Conservation (phyloP, 1,139 yeast species). For the Sugiyamaella paludigena region DNA sequence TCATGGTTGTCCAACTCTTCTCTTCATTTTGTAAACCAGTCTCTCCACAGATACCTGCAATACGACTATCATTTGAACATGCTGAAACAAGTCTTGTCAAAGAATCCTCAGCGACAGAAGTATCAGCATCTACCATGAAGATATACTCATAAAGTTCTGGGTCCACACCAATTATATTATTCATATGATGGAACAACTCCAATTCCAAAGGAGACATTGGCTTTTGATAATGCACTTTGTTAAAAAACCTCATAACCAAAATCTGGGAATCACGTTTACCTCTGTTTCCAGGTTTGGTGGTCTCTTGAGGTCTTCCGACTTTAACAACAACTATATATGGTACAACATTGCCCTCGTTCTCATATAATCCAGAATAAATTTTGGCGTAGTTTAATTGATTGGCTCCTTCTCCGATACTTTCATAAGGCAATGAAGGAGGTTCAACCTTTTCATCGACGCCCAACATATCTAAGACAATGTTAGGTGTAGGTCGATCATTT, state of each 20-base stretch:
- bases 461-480: conserved; percentile 41
- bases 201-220: conserved; percentile 44
- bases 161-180: conserved; percentile 43
- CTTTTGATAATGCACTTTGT: conserved; percentile 40
- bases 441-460: conserved; percentile 41
- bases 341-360: conserved; percentile 41
- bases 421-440: conserved; percentile 40
- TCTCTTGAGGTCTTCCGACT: conserved; percentile 40
- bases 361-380: conserved; percentile 43
- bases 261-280: conserved; percentile 47
- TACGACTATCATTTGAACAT: conserved; percentile 38
- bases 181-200: conserved; percentile 43
- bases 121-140: conserved; percentile 44
- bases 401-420: conserved; percentile 42
- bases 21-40: conserved; percentile 42
- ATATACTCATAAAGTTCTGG: conserved; percentile 43
- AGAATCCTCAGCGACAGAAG: conserved; percentile 40
- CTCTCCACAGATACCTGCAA: conserved; percentile 45
- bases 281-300: conserved; percentile 41
- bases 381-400: conserved; percentile 41
- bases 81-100: conserved; percentile 41
- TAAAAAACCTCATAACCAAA: conserved; percentile 41
- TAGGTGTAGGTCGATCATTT: conserved; percentile 42
- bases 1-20: conserved; percentile 42
- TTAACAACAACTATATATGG: conserved; percentile 43